Evolutionary conservation across 768 basidiomycete species (phyloP).

Genomic region (Strobilomyces confusus): DNA sequence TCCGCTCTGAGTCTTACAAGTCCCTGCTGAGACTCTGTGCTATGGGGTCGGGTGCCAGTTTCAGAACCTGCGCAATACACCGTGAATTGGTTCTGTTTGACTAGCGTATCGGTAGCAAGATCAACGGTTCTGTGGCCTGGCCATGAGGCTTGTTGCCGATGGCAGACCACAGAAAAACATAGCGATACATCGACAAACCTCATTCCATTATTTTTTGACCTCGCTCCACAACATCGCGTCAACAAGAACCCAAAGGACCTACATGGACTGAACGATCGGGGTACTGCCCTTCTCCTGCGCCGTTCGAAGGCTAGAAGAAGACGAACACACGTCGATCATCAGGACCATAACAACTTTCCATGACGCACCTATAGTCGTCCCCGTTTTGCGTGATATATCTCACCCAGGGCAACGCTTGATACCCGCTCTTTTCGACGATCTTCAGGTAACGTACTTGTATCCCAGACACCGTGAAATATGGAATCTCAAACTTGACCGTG

Average conservation of each 20-base stretch:
- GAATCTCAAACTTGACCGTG: conserved; percentile 96
- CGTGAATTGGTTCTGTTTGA: no score
- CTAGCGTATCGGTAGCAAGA: no score
- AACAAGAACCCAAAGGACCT: not conserved
- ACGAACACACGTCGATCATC: not conserved
- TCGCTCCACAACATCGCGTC: not conserved
- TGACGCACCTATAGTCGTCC: conserved; percentile 78
- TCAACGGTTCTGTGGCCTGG: no score
- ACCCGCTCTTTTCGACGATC: conserved; percentile 98
- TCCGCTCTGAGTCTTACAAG: no score
- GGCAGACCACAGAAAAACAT: no score
- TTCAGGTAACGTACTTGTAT: conserved; percentile 98
- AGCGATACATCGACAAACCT: no score
- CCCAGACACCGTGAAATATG: conserved; percentile 96
- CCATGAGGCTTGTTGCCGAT: no score
- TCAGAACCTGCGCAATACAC: no score
- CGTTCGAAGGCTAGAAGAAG: conserved; percentile 50
- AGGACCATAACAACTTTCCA: not conserved
- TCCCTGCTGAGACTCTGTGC: no score
- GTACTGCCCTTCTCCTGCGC: conserved; percentile 72
- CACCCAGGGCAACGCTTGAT: conserved; percentile 96
- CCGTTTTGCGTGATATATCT: conserved; percentile 91
- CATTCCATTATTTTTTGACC: not conserved
- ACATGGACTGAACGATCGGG: conserved; percentile 42
- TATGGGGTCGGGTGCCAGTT: no score